Base-by-base conservation (phyloP, 371 early-diverging fungal species). In the Mortierella sp. region DNA sequence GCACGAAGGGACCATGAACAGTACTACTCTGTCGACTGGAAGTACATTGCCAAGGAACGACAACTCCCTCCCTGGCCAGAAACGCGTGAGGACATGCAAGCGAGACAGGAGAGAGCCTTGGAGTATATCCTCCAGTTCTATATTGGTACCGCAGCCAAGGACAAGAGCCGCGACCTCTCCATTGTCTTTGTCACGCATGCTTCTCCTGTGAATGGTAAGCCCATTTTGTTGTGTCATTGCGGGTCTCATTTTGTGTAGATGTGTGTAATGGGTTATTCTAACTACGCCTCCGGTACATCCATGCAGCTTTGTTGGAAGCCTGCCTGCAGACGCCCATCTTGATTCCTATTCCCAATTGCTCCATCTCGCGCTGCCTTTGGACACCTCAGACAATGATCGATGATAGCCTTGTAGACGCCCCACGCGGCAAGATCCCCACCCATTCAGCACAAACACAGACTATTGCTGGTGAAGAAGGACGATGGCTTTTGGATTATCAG, bases 311-410 rank as follows among this genome's bases (percentile, higher is more conserved):
- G 21, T 27, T 76, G 27, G 78, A 76, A 30, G 65, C 60, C 0
- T 76, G 78, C 50, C 30, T 76, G 18, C 70, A 76, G 56, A 64
- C 56, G 9, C 78, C 78, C 0, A 54, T 58, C 2, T 63, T 76
- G 2, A 70, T 76, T 3, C 78, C 78, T 13, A 66, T 76, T 2
- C 66, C 66, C 24, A 62, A 64, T 30, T 62, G 70, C 56, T 76
- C 78, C 19, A 76, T 76, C 60, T 66, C 78, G 2, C 78, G 70
- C 24, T 76, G 78, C 30, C 65, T 58, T 7, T 76, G 78, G 78
- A 76, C 59, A 0, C 58, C 65, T 27, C 21, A 45, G 9, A 53
- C 52, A 4, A 38, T 24, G 14, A 13, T 47, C 14, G 42, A 10
- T 19, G 59, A 28, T 8, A 34, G 34, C 19, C n/a, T 41, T 41